Base-by-base conservation (phyloP, 331 rosid species). In the Spiraea crenata region DNA sequence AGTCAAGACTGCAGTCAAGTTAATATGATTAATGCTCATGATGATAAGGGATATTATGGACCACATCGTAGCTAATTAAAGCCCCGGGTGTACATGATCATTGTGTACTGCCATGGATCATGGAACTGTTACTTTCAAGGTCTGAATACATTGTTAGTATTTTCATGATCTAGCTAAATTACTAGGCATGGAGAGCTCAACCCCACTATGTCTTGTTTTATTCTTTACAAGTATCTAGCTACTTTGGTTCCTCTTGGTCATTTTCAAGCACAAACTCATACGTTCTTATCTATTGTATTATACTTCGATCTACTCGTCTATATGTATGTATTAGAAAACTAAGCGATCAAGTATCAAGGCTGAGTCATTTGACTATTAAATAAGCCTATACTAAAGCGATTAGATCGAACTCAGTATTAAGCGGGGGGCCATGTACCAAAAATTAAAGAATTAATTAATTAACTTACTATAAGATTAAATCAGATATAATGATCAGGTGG, bases 111-210 rank as follows among this genome's bases (percentile, higher is more conserved):
- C 87, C 83, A 83, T 86, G 87, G 72, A 51, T 80, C 88, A 80
- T 79, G 57, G 89, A 81, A 73, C 69, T 80, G 90, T 87, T 77
- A 82, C 92, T 80, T 76, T 89, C 96, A 83, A 47, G 69, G 82
- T 79, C 85, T 85, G 83, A 67, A 25, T 25, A 25, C 31, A 25
- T 80, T 75, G 72, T 82, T 79, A 82, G 82, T 80, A 82, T 83
- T 89, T 81, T 81, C 76, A 77, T 77, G 83, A 82, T 83, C 89
- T 79, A 72, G 31, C 31, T 25, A 25, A 25, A 25, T 25, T 25
- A 85, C 76, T 80, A 80, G 80, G 71, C 79, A 79, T 83, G 71
- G 86, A 25, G 31, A 25, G 77, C 83, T 77, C 83, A 35, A 75
- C 78, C 84, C 84, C 87, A 76, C 82, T 52, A 17, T 69, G 71